Percentiles rank a stretch among this genome's conserved stretches.
Conservation (phyloP, 805 yeast species). For the Cephaloascus fragrans region DNA sequence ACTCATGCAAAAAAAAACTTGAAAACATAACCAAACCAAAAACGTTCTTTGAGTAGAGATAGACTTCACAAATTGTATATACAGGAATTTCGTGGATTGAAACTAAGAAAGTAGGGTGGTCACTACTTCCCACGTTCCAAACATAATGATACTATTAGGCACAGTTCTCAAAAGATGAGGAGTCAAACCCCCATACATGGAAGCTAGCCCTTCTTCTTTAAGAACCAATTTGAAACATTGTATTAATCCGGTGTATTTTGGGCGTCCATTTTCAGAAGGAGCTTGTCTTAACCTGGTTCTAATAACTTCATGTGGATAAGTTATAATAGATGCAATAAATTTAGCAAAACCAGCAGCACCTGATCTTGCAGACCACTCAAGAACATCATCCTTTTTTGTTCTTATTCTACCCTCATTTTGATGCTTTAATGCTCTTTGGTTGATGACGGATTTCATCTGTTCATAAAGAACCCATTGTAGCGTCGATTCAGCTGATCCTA, state of each 20-base stretch:
- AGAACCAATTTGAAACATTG: constrained; percentile 82
- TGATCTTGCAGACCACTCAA: constrained; percentile 92
- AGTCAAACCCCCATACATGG: constrained; percentile 96
- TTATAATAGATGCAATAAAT: constrained; percentile 81
- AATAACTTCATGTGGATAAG: constrained; percentile 96
- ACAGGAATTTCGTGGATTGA: too few species aligned
- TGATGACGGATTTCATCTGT: constrained; percentile 74
- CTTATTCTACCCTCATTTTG: constrained; percentile 25
- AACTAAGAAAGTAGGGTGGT: constrained; percentile 40
- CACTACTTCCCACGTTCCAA: constrained; percentile 95
- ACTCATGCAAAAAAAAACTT: too few species aligned
- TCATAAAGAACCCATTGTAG: constrained; percentile 96
- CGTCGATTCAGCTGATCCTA: constrained; percentile 89
- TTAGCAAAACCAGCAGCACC: constrained; percentile 98
- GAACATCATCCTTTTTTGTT: constrained; percentile 47
- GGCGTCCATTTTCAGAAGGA: constrained; percentile 64
- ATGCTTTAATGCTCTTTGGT: constrained; percentile 31
- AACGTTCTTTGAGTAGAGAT: too few species aligned
- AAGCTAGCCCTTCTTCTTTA: constrained; percentile 84
- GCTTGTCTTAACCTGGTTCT: constrained; percentile 94
- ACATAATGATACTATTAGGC: constrained; percentile 96
- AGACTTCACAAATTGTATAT: too few species aligned
- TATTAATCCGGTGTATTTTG: constrained; percentile 81
- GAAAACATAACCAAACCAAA: too few species aligned
- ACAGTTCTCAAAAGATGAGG: constrained; percentile 96